Conservation (phyloP, 2,329 filamentous ascomycete genomes). For the Ceratocystis destructans region DNA sequence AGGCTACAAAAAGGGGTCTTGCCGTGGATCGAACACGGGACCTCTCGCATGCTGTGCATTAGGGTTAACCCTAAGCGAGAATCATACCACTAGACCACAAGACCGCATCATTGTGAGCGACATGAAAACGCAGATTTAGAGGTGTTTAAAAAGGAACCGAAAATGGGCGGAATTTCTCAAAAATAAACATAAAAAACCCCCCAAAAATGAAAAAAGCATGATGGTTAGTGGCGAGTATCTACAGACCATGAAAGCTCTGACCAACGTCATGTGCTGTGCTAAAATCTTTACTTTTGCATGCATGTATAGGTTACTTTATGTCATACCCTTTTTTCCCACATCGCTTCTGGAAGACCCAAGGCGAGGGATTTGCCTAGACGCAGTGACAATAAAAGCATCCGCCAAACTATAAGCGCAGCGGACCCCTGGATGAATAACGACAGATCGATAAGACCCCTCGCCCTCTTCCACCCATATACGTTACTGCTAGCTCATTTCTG, state of each 20-base stretch:
- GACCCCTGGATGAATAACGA: background rate
- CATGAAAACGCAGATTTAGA: background rate
- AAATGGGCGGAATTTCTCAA: too few relatives aligned
- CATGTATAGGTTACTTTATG: too few relatives aligned
- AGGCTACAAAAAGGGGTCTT: slow-evolving; percentile 12
- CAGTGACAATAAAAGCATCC: background rate
- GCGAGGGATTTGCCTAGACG: background rate
- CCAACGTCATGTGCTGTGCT: too few relatives aligned
- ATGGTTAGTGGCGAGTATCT: too few relatives aligned
- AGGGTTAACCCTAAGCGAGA: slow-evolving; percentile 50
- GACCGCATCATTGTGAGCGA: slow-evolving; percentile 23
- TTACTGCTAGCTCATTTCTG: too few relatives aligned
- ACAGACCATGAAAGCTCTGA: too few relatives aligned
- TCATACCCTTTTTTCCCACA: too few relatives aligned
- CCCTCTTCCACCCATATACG: background rate
- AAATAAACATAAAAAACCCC: too few relatives aligned
- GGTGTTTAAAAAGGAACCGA: too few relatives aligned
- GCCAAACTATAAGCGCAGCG: background rate
- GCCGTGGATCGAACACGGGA: slow-evolving; percentile 23
- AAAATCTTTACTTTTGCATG: too few relatives aligned
- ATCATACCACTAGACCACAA: slow-evolving; percentile 57
- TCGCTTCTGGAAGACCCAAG: background rate
- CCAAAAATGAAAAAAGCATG: too few relatives aligned
- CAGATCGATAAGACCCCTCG: background rate
- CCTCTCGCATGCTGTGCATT: slow-evolving; percentile 22